Conservation (phyloP, 768 basidiomycete species). For the Mycena haematopus region DNA sequence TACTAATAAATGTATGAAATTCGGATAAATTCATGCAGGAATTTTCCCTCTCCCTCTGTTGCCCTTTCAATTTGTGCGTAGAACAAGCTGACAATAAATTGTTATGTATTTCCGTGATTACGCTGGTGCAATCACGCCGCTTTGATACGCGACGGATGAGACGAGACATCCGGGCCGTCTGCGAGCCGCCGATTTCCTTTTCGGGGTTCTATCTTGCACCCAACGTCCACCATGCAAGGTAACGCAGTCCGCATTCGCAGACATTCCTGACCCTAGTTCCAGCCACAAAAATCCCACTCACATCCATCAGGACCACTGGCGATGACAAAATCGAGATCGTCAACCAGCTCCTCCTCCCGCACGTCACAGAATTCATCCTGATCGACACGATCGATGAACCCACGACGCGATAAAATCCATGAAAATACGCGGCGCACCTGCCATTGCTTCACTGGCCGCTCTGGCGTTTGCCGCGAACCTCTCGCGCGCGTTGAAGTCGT, state of each 20-base stretch:
- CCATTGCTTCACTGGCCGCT: conserved; percentile 91
- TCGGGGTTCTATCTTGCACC: not conserved
- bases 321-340: conserved; percentile 70
- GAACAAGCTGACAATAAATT: no score
- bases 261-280: not conserved
- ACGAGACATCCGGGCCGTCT: not conserved
- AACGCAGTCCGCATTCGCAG: not conserved
- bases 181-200: not conserved
- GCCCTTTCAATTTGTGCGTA: no score
- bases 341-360: conserved; percentile 88
- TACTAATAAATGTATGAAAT: no score
- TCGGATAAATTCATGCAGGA: no score
- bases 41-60: no score
- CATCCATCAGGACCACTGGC: conserved; percentile 24
- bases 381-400: conserved; percentile 78
- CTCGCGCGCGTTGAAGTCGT: conserved; percentile 53
- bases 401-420: conserved; percentile 95
- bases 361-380: conserved; percentile 65
- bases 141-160: not conserved
- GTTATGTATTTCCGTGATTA: not conserved
- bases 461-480: conserved; percentile 76
- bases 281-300: conserved; percentile 14
- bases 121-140: not conserved
- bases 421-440: conserved; percentile 94
- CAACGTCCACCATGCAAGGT: not conserved